Conservation (phyloP, 495 filamentous ascomycete species). For the Annulohypoxylon bovei region DNA sequence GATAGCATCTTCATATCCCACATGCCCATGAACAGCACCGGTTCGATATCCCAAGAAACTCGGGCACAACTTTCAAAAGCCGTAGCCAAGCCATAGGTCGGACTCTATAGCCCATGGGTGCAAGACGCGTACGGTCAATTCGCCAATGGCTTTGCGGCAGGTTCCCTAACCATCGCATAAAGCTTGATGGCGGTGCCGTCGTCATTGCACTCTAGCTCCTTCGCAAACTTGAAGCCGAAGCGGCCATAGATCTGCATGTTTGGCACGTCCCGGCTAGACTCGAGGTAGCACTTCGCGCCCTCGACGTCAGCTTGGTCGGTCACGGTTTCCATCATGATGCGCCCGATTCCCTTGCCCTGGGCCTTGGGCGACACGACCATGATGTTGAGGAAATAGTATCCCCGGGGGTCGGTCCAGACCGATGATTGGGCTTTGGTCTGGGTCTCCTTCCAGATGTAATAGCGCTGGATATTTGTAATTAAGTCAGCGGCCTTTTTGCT, state of each 20-base stretch:
- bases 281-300: slow-evolving; percentile 70
- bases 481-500: slow-evolving; percentile 20
- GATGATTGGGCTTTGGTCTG: slow-evolving; percentile 65
- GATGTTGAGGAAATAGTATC: slow-evolving; percentile 78
- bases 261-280: slow-evolving; percentile 69
- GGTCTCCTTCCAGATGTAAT: slow-evolving; percentile 71
- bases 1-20: neutral
- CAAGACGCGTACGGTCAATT: slow-evolving; percentile 18
- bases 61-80: neutral
- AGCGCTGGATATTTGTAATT: slow-evolving; percentile 52
- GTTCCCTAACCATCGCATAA: slow-evolving; percentile 64
- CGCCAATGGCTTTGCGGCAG: slow-evolving; percentile 38
- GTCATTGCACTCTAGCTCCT: slow-evolving; percentile 71
- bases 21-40: neutral
- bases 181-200: slow-evolving; percentile 58
- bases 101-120: neutral
- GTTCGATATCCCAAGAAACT: neutral
- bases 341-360: slow-evolving; percentile 69
- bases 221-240: slow-evolving; percentile 70
- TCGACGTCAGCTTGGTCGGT: slow-evolving; percentile 67
- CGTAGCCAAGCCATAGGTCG: neutral
- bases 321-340: slow-evolving; percentile 66
- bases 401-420: slow-evolving; percentile 67
- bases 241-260: slow-evolving; percentile 73
- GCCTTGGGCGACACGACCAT: slow-evolving; percentile 69